These are phyloP conservation scores for Juncus effusus DNA, from an alignment of 176 grass and related monocot genomes.

Conservation along the genomic window DNA sequence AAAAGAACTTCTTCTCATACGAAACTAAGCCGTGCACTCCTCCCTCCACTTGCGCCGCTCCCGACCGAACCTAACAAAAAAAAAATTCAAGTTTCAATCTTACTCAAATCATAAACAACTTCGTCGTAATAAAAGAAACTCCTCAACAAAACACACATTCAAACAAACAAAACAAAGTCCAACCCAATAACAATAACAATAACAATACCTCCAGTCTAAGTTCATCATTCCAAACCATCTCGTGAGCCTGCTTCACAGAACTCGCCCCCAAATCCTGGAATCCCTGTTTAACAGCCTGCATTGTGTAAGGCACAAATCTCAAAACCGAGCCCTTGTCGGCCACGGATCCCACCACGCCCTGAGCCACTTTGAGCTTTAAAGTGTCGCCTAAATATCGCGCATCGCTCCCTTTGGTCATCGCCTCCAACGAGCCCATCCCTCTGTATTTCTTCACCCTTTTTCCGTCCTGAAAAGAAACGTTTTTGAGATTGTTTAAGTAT, in stretches of 20 bases:
- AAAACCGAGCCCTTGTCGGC: conserved; percentile 88
- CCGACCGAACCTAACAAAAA: conserved; percentile 63
- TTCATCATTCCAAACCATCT: conserved; percentile 55
- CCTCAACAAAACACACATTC: too few species aligned
- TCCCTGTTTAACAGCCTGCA: conserved; percentile 96
- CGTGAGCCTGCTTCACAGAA: conserved; percentile 71
- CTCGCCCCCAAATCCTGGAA: conserved; percentile 93
- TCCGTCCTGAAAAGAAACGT: conserved; percentile 47
- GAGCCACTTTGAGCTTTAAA: conserved; percentile 87
- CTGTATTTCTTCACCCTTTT: conserved; percentile 80
- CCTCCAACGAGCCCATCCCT: conserved; percentile 95
- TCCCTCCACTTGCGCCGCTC: conserved; percentile 85
- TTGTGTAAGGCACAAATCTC: conserved; percentile 92
- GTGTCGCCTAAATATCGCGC: conserved; percentile 84
- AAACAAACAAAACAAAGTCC: too few species aligned
- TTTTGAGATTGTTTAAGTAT: background rate
- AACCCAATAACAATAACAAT: conserved; percentile 20
- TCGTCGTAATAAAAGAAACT: too few species aligned
- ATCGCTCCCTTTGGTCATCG: conserved; percentile 94
- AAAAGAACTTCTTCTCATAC: conserved; percentile 79
- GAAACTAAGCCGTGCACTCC: conserved; percentile 83
- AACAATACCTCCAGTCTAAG: conserved; percentile 78
- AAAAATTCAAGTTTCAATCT: background rate
- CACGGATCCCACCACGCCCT: conserved; percentile 91
- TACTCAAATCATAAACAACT: too few species aligned